A percentile compares a stretch with the other conserved stretches of the same genome.
Conservation (phyloP, 2,329 filamentous ascomycete genomes). For the Zarea fungicola region DNA sequence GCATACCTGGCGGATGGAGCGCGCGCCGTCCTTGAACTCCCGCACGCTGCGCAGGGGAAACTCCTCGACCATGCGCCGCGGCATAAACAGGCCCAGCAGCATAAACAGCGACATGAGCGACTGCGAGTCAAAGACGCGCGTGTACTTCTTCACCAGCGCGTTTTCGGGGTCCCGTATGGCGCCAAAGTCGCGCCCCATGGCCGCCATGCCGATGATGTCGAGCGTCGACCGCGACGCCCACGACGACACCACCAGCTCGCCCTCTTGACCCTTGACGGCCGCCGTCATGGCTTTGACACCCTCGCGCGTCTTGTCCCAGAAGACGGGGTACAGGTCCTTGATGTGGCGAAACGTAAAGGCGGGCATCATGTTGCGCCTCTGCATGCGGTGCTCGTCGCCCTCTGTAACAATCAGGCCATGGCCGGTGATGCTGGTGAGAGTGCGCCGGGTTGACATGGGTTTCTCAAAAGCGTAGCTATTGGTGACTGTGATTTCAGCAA, state of each 20-base stretch:
- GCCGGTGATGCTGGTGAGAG: constrained; percentile 61
- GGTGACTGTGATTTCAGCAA: constrained; percentile 65
- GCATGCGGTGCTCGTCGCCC: constrained; percentile 82
- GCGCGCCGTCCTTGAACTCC: constrained; percentile 52
- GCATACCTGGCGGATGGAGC: constrained; percentile 60
- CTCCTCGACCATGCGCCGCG: constrained; percentile 51
- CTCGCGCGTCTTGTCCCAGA: constrained; percentile 73
- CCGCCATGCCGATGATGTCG: constrained; percentile 70
- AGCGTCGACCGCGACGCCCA: constrained; percentile 67
- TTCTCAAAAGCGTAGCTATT: constrained; percentile 68
- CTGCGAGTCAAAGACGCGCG: constrained; percentile 47
- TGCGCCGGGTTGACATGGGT: constrained; percentile 46
- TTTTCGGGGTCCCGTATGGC: constrained; percentile 57
- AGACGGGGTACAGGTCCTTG: constrained; percentile 77
- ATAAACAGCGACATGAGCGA: constrained; percentile 42
- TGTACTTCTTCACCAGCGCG: constrained; percentile 54
- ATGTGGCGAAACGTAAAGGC: constrained; percentile 83
- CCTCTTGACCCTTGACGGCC: constrained; percentile 26
- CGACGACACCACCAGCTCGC: constrained; percentile 49
- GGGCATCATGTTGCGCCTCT: constrained; percentile 73
- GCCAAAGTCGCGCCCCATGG: constrained; percentile 66
- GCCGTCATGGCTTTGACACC: constrained; percentile 57
- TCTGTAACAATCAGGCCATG: constrained; percentile 74
- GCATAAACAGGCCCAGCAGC: constrained; percentile 57
- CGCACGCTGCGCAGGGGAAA: constrained; percentile 68